Evolutionary conservation across 208 protist genomes (phyloP).

Genomic region (Leishmania lainsoni): DNA sequence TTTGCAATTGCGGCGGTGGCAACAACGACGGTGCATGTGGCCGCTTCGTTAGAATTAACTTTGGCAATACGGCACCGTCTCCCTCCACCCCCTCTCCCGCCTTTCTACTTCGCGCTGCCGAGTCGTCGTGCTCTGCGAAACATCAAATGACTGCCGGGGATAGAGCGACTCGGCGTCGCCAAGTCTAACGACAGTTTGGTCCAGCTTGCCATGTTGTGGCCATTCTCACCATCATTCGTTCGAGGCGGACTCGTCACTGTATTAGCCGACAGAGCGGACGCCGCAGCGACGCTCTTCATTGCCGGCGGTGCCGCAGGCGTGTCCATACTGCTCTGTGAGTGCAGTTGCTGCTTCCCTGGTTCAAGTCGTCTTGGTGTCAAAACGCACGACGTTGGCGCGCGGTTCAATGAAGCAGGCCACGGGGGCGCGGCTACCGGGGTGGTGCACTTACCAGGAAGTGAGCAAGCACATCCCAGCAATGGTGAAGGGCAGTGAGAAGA

Average conservation of each 20-base stretch:
- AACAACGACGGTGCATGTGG: neutral
- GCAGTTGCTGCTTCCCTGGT: neutral
- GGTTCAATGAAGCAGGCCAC: neutral
- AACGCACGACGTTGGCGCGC: neutral
- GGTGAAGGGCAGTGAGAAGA: neutral
- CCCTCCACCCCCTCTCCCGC: neutral
- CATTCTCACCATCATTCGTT: neutral
- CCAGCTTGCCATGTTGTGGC: neutral
- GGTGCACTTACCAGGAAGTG: neutral
- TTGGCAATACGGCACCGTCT: neutral
- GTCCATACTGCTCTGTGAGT: neutral
- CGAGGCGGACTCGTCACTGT: neutral
- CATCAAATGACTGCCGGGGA: slow-evolving; percentile 31
- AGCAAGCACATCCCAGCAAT: neutral
- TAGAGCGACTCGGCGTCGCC: slow-evolving; percentile 10
- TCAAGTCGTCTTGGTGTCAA: neutral
- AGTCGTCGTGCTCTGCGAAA: slow-evolving; percentile 17
- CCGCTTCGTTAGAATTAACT: neutral
- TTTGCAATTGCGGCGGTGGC: neutral
- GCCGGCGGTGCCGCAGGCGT: neutral
- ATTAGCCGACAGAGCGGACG: neutral
- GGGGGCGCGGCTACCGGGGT: neutral
- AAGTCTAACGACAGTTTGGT: neutral
- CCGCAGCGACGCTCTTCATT: neutral
- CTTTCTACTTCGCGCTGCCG: neutral